These are phyloP conservation scores for Saprolegnia diclina DNA, from an alignment of 352 stramenopile genomes.

Conservation along the genomic window DNA sequence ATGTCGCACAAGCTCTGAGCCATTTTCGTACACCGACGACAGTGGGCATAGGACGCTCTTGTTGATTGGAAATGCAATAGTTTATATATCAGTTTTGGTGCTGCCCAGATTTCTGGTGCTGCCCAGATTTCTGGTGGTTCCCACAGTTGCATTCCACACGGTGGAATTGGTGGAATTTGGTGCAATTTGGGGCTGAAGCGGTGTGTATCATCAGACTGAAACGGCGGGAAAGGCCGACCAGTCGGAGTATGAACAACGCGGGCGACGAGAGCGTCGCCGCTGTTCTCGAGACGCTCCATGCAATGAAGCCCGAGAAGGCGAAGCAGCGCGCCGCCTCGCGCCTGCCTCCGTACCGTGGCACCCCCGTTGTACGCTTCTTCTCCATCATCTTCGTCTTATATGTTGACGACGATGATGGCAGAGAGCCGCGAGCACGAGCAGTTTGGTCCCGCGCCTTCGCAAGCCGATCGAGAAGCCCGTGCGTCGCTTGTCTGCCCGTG, in stretches of 20 bases:
- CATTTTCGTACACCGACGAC: neutral
- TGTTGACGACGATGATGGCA: neutral
- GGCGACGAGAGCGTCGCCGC: neutral
- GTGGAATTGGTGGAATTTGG: too few species aligned
- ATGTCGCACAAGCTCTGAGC: slow-evolving; percentile 77
- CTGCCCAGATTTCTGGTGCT: neutral
- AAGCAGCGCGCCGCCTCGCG: neutral
- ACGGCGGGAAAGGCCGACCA: neutral
- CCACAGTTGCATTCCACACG: too few species aligned
- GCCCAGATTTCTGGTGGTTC: neutral
- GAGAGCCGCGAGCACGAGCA: neutral
- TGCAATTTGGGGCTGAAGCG: too few species aligned
- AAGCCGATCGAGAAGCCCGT: neutral
- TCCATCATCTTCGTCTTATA: neutral
- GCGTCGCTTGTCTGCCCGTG: neutral
- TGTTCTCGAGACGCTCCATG: neutral
- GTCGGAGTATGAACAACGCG: neutral
- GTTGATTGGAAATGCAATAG: too few species aligned
- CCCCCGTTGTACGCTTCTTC: neutral
- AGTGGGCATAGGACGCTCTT: too few species aligned
- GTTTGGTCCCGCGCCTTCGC: neutral
- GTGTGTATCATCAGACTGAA: neutral
- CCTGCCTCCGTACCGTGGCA: neutral
- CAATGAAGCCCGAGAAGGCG: neutral
- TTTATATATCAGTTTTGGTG: too few species aligned